Evolutionary conservation across 2,329 filamentous ascomycete species (phyloP).

Genomic region (Aureobasidium vineae): DNA sequence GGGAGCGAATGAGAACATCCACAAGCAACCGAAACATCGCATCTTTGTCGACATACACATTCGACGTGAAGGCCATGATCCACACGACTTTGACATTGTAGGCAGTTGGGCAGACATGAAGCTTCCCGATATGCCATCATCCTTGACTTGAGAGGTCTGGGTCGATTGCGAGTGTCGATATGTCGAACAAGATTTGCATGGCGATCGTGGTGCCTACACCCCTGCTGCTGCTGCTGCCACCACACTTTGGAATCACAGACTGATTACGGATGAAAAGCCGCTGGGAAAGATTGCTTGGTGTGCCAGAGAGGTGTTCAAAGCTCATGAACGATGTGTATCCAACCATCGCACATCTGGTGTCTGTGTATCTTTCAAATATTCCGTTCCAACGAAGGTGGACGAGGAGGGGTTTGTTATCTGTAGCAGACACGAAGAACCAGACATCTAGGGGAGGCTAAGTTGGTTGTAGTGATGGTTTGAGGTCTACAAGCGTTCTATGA

Average conservation of each 20-base stretch:
- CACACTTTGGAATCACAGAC: not conserved
- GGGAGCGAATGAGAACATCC: not conserved
- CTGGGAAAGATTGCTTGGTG: not conserved
- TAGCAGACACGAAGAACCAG: not conserved
- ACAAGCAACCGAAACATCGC: not conserved
- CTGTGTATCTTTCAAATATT: not conserved
- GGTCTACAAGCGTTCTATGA: not conserved
- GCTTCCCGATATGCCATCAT: not conserved
- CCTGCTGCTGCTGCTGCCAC: not conserved
- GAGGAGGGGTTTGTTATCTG: not conserved
- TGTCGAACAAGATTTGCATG: not conserved
- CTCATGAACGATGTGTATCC: not conserved
- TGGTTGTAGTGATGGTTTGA: not conserved
- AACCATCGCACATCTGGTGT: not conserved
- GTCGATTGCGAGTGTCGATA: not conserved
- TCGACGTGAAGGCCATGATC: not conserved
- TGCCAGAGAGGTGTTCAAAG: not conserved
- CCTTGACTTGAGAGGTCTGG: not conserved
- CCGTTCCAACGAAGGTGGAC: not conserved
- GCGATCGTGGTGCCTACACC: not conserved
- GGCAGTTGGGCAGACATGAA: constrained; percentile 5
- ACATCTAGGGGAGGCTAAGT: not conserved
- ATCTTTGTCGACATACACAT: not conserved
- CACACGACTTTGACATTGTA: not conserved
- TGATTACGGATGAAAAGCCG: not conserved